Conservation (phyloP, 169 alveolate species). For the Plasmodium chabaudi region DNA sequence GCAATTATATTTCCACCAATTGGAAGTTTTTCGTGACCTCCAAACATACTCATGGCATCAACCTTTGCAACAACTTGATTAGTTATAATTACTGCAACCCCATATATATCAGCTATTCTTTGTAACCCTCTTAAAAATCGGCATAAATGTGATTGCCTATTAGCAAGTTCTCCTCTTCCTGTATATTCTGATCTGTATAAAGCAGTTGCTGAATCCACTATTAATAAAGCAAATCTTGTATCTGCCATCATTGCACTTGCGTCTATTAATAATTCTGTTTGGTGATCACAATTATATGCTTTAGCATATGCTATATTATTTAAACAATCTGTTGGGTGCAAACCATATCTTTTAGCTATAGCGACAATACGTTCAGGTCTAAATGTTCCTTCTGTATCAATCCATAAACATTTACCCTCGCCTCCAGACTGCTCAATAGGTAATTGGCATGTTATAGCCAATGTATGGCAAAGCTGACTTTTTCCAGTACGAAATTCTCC, state of each 20-base stretch:
- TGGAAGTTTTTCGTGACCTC: conserved; percentile 90
- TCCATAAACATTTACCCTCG: conserved; percentile 98
- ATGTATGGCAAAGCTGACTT: conserved; percentile 98
- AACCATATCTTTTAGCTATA: conserved; percentile 97
- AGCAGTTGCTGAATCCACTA: conserved; percentile 98
- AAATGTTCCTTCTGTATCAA: conserved; percentile 99
- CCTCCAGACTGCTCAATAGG: conserved; percentile 97
- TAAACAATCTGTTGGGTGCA: conserved; percentile 96
- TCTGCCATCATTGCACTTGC: conserved; percentile 98
- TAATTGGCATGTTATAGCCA: conserved; percentile 95
- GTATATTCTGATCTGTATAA: conserved; percentile 98
- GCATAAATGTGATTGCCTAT: conserved; percentile 97
- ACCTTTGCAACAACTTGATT: conserved; percentile 96
- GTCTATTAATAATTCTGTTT: conserved; percentile 94
- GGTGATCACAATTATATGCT: conserved; percentile 98
- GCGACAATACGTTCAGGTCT: conserved; percentile 98
- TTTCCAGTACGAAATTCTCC: conserved; percentile 99
- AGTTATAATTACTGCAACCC: conserved; percentile 96
- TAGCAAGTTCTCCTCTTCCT: conserved; percentile 99
- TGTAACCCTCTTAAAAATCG: conserved; percentile 96
- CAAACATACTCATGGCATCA: conserved; percentile 91
- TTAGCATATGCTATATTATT: conserved; percentile 98
- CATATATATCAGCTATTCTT: conserved; percentile 96
- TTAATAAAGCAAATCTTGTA: conserved; percentile 95
- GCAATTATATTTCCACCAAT: conserved; percentile 99